Conservation (phyloP, 768 basidiomycete genomes). For the Boletus vermiculosoides region DNA sequence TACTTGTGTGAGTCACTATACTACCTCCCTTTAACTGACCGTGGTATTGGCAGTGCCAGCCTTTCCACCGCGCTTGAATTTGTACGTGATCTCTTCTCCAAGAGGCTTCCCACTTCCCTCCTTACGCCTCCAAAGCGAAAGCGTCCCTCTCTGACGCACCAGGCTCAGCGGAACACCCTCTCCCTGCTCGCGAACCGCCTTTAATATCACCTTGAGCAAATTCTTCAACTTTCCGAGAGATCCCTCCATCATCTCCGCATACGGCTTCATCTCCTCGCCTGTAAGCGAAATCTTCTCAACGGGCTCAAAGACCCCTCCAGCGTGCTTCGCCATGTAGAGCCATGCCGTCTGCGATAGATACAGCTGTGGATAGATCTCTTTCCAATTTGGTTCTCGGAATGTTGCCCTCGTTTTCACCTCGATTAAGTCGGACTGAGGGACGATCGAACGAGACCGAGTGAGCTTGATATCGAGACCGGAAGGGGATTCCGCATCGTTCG, state of each 20-base stretch:
- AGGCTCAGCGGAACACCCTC: conserved; percentile 52
- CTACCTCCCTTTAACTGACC: too few relatives aligned
- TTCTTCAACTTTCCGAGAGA: conserved; percentile 29
- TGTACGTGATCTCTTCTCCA: conserved; percentile 22
- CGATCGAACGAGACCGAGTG: conserved; percentile 27
- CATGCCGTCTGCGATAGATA: conserved; percentile 67
- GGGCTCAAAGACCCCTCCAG: conserved; percentile 49
- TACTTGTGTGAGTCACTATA: too few relatives aligned
- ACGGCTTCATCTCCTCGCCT: conserved; percentile 20
- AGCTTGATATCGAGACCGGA: conserved; percentile 21
- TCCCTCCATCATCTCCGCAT: conserved; percentile 20
- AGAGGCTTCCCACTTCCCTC: conserved; percentile 21
- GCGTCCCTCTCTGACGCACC: conserved; percentile 43
- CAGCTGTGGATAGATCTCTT: conserved; percentile 61
- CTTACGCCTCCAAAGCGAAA: conserved; percentile 52
- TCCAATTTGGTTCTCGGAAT: conserved; percentile 48
- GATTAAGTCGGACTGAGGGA: conserved; percentile 37
- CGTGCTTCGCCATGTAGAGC: conserved; percentile 59
- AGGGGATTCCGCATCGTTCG: not conserved
- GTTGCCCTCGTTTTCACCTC: conserved; percentile 36
- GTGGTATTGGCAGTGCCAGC: not conserved
- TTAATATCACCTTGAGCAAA: conserved; percentile 39
- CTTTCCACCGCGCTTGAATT: conserved; percentile 7
- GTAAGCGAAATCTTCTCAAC: conserved; percentile 48
- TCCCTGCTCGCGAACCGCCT: conserved; percentile 51